These are phyloP conservation scores for Gynochthodes officinalis DNA, from an alignment of 257 asterid species.

Conservation along the genomic window DNA sequence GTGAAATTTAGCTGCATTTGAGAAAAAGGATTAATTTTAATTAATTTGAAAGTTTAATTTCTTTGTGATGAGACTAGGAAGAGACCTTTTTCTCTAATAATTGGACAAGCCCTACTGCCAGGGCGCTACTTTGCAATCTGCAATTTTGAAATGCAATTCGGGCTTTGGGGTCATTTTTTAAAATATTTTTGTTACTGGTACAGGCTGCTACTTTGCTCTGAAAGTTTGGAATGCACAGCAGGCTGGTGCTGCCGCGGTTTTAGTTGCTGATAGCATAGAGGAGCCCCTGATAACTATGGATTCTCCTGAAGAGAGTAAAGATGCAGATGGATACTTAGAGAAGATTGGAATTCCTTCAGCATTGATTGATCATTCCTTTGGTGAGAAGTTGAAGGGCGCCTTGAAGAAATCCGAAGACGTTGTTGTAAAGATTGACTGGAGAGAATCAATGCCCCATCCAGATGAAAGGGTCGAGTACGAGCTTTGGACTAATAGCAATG, in stretches of 20 bases:
- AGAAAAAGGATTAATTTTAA: neutral
- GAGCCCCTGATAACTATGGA: conserved; percentile 89
- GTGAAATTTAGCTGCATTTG: neutral
- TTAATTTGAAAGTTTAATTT: neutral
- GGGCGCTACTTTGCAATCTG: no score
- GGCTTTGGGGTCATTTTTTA: neutral
- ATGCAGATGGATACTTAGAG: conserved; percentile 69
- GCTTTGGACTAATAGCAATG: conserved; percentile 86
- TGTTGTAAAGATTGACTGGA: conserved; percentile 71
- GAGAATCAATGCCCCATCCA: conserved; percentile 88
- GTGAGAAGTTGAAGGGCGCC: conserved; percentile 47
- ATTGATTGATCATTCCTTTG: conserved; percentile 55
- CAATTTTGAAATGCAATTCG: neutral
- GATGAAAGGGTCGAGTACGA: conserved; percentile 82
- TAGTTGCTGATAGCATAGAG: conserved; percentile 78
- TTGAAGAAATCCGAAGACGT: conserved; percentile 48
- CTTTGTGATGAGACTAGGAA: neutral
- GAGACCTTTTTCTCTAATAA: no score
- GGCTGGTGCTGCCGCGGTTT: conserved; percentile 88
- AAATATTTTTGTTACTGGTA: neutral
- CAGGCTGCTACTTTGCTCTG: conserved; percentile 82
- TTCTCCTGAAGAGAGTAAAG: conserved; percentile 73
- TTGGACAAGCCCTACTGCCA: neutral
- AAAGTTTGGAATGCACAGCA: conserved; percentile 85
- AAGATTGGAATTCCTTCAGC: conserved; percentile 80